Conservation (phyloP, 2,329 filamentous ascomycete species). For the Epicoccum nigrum region DNA sequence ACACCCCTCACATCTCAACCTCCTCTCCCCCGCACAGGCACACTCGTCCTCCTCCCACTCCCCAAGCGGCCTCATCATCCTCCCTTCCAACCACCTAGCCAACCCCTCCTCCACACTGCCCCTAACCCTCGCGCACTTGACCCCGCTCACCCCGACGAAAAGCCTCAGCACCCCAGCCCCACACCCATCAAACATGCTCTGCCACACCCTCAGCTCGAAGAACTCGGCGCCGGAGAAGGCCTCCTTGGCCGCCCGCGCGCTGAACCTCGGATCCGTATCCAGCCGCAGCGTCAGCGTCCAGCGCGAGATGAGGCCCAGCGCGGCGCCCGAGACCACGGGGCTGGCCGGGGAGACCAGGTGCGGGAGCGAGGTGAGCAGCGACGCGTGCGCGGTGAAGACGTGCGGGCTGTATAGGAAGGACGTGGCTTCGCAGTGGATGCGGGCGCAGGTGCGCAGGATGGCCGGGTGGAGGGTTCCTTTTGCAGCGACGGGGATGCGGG, state of each 20-base stretch:
- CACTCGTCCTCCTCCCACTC: constrained; percentile 25
- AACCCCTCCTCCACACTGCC: constrained; percentile 51
- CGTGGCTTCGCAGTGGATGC: constrained; percentile 50
- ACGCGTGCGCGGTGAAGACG: constrained; percentile 57
- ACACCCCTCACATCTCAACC: constrained; percentile 40
- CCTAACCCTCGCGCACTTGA: constrained; percentile 51
- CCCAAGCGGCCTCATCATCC: constrained; percentile 49
- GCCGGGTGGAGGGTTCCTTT: constrained; percentile 40
- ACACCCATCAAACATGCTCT: constrained; percentile 47
- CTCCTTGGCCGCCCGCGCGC: constrained; percentile 43
- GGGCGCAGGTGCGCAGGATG: constrained; percentile 51
- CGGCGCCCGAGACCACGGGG: constrained; percentile 43
- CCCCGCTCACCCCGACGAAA: constrained; percentile 55
- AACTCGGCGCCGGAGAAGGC: constrained; percentile 55
- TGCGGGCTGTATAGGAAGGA: constrained; percentile 57
- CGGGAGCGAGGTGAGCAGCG: constrained; percentile 54
- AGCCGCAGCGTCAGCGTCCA: constrained; percentile 57
- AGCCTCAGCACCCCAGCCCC: constrained; percentile 52
- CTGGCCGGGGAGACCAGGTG: constrained; percentile 47
- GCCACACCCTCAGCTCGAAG: constrained; percentile 58
- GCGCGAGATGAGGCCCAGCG: constrained; percentile 47
- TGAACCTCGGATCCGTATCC: constrained; percentile 58
- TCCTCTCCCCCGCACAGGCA: constrained; percentile 33
- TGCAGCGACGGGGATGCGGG: constrained; percentile 10
- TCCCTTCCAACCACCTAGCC: constrained; percentile 53